A percentile compares a stretch with the other conserved stretches of the same genome.
Evolutionary conservation across 148 eudicot genomes (phyloP).

Genomic region (Arctostaphylos glauca): DNA sequence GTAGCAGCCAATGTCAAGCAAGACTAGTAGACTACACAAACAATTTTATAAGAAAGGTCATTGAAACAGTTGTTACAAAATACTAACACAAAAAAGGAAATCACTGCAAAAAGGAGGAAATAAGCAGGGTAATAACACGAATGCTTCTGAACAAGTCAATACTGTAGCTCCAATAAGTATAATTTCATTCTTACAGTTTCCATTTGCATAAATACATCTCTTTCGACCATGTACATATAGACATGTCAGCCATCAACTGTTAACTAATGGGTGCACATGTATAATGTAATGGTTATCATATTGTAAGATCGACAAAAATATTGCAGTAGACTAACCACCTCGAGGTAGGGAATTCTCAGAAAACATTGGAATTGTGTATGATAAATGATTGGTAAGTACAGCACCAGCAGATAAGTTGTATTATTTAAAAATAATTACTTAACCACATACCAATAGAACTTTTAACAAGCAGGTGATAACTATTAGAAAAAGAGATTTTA

Average conservation of each 20-base stretch:
- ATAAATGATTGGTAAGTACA: background rate
- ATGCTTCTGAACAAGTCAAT: background rate
- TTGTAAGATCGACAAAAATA: background rate
- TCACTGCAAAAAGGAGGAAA: background rate
- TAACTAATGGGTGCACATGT: background rate
- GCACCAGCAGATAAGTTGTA: background rate
- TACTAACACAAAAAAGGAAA: background rate
- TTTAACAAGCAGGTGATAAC: background rate
- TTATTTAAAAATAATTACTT: background rate
- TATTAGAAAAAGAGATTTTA: background rate
- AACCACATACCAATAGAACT: background rate
- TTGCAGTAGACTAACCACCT: background rate
- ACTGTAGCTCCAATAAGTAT: background rate
- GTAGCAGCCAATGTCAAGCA: conserved; percentile 1
- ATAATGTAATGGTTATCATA: background rate
- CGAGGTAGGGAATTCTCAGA: background rate
- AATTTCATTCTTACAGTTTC: background rate
- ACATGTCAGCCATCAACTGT: background rate
- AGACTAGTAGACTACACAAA: background rate
- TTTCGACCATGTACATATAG: background rate
- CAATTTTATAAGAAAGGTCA: background rate
- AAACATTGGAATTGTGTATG: background rate
- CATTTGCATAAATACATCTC: background rate
- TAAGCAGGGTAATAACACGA: no score
- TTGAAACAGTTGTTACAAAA: background rate